Base-by-base conservation (phyloP, 352 stramenopile species). In the Salisapilia sapeloensis region DNA sequence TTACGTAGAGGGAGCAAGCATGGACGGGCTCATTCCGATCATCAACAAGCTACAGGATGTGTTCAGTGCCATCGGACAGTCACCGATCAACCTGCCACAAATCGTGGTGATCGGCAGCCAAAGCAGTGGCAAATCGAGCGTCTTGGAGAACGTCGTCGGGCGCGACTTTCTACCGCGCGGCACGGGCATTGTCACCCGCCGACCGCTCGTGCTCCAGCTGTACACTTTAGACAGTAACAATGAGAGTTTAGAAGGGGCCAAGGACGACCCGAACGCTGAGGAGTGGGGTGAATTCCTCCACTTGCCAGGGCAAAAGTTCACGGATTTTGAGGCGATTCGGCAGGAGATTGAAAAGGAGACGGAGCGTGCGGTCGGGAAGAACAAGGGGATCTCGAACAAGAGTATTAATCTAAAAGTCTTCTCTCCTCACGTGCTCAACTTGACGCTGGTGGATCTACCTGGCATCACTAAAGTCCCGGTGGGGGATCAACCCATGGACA, bases 11-110 rank as follows among this genome's bases (percentile, higher is more conserved):
- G 14, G 12, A 15, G 21, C 6, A 17, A 49, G 22, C n/a, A 99
- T 99, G 95, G 93, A 99, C 42, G 81, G 98, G 58, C 74, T 99
- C 13, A 99, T 99, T 54, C 93, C 94, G 22, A 96, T 99, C 47
- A 96, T 98, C 44, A 98, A 98, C 56, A 98, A 99, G 69, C 78
- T 99, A 7, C 94, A 99, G 75, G 95, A 99, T 65, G 95, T 99
- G 21, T 97, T 97, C 58, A 93, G 63, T 32, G 86, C 89, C 29
- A 96, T 97, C 50, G 91, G 91, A 13, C 84, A 96, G 57, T 84
- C 75, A 31, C 79, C 86, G 14, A 86, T 98, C 33, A 96, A 98
- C 54, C 60, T 99, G 24, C 94, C 94, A 43, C 92, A 98, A 64
- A 98, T 99, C 54, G 93, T 97, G 14, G 94, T 98, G 22, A 92